Base-by-base conservation (phyloP, 2,329 filamentous ascomycete genomes). In the Macroventuria anomochaeta region DNA sequence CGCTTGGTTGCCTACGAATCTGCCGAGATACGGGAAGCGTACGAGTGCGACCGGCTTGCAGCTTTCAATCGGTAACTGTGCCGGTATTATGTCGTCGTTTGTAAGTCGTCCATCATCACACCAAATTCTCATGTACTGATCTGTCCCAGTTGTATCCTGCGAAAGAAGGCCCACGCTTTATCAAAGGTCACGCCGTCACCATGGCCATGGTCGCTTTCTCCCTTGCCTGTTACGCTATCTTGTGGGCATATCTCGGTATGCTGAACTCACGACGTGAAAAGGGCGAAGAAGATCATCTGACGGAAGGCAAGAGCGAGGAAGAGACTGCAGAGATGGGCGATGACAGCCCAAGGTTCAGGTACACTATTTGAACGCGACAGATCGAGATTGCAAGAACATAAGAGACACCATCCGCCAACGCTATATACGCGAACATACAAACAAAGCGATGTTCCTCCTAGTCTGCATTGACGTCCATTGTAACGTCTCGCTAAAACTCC, bases 1-100 rank as follows among this genome's bases (percentile, higher is more conserved):
- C 7, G 81, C 82, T 3, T 85, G 83, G 83, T 58, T 88, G 32
- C 83, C 88, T 0, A 86, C 83, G 15, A 92, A 91, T 55, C 81
- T 83, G 13, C 89, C 90, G 1, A 80, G 89, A 7, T 93, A 91
- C 61, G 89, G 88, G 8, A 93, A 92, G 72, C 80, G 89, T 26
- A 88, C 88, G 0, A 88, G 87, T 0, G 88, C 87, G 0, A 89
- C 84, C 1, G 89, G 87, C 0, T 69, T 91, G 68, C 88, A 91
- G 69, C 77, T 91, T 29, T 89, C 85, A 0, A 81, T 87, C 46
- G 88, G 88, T 2, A 92, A 92, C 59, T 79, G 81, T 13, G 83
- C 85, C 10, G 89, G 89, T 2, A 88, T 92, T 59, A 88, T 91
- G 85, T 83, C 87, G 3, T 84, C 87, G 0, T 91, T 90, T 63